Percentiles rank a stretch among this genome's conserved stretches.
Evolutionary conservation across 2,329 filamentous ascomycete species (phyloP).

Genomic region (Rutstroemia sydowiana): DNA sequence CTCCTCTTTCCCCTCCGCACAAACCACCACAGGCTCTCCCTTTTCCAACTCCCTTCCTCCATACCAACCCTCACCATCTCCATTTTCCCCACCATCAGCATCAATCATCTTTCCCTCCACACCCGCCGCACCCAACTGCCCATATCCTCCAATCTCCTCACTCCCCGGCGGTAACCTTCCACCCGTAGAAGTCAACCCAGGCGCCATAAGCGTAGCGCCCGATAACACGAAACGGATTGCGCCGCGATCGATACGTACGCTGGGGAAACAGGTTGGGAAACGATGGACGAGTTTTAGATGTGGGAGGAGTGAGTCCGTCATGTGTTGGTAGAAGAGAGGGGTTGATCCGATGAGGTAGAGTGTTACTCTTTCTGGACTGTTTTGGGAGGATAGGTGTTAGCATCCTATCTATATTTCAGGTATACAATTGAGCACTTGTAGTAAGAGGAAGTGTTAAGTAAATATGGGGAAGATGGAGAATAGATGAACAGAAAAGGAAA

Average conservation of each 20-base stretch:
- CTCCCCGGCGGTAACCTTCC: conserved; percentile 60
- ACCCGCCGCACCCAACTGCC: too few species aligned
- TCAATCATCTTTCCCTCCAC: too few species aligned
- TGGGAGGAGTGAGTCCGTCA: conserved; percentile 65
- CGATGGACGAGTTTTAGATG: conserved; percentile 85
- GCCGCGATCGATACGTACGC: conserved; percentile 84
- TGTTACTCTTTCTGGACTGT: conserved; percentile 72
- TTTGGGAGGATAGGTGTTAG: conserved; percentile 8
- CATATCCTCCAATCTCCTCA: conserved; percentile 24
- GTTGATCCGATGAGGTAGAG: conserved; percentile 75
- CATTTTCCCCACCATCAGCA: conserved; percentile 26
- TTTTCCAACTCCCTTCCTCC: conserved; percentile 63
- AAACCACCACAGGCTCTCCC: conserved; percentile 79
- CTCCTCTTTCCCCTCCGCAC: conserved; percentile 88
- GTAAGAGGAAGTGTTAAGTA: too few species aligned
- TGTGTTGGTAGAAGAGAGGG: conserved; percentile 88
- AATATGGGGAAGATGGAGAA: not conserved
- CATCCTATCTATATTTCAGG: too few species aligned
- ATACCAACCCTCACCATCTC: conserved; percentile 37
- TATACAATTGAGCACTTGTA: too few species aligned
- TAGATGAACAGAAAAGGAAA: not conserved
- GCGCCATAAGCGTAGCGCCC: conserved; percentile 93
- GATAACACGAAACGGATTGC: conserved; percentile 94
- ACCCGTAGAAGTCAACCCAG: conserved; percentile 77
- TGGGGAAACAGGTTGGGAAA: conserved; percentile 78